Evolutionary conservation across 2,329 filamentous ascomycete species (phyloP).

Genomic region (Claviceps quebecensis): DNA sequence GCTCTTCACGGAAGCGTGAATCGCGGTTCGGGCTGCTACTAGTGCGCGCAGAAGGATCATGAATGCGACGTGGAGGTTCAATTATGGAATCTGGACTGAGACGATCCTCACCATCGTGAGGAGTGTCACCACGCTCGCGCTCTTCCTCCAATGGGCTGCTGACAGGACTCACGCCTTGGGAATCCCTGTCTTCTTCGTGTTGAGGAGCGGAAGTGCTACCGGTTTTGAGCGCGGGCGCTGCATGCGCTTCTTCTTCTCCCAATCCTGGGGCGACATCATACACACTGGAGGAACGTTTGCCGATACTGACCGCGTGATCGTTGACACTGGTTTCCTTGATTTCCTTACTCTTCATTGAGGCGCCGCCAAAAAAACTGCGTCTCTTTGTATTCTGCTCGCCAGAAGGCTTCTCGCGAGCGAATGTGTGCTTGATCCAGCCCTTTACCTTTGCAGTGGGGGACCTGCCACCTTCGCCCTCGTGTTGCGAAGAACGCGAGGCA

Average conservation of each 20-base stretch:
- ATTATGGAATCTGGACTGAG: conserved; percentile 12
- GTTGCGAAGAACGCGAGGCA: conserved; percentile 5
- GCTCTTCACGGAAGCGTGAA: conserved; percentile 45
- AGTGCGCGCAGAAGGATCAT: conserved; percentile 19
- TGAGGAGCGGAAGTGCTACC: conserved; percentile 12
- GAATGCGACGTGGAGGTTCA: conserved; percentile 24
- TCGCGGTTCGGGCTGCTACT: conserved; percentile 40
- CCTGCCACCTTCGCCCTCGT: conserved; percentile 9
- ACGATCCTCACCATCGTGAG: conserved; percentile 8
- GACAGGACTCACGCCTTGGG: conserved; percentile 23
- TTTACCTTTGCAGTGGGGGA: conserved; percentile 31
- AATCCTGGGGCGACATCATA: conserved; percentile 31
- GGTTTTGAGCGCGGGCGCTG: background rate
- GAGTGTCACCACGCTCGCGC: conserved; percentile 13
- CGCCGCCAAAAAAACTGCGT: conserved; percentile 36
- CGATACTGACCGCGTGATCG: conserved; percentile 30
- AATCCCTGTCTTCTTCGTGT: conserved; percentile 13
- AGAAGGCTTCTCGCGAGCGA: conserved; percentile 29
- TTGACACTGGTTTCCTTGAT: conserved; percentile 29
- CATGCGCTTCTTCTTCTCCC: conserved; percentile 1
- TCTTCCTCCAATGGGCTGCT: conserved; percentile 32
- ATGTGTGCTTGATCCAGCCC: conserved; percentile 41
- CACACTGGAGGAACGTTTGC: conserved; percentile 28
- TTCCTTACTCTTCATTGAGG: conserved; percentile 28
- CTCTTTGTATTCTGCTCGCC: conserved; percentile 23